Base-by-base conservation (phyloP, 306 rosid species). In the Malus fusca region DNA sequence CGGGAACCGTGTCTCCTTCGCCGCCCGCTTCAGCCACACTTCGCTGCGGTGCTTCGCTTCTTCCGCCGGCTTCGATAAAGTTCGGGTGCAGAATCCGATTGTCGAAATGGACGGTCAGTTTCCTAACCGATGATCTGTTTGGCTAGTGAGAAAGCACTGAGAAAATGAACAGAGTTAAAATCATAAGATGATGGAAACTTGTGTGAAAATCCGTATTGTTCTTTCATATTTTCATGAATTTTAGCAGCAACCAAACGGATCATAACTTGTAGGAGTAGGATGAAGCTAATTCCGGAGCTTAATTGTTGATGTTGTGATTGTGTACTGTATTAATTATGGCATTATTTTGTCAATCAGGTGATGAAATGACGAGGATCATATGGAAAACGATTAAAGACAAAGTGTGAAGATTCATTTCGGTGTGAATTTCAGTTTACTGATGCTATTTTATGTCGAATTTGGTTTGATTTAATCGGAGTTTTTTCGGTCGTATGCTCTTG, bases 41-140 rank as follows among this genome's bases (percentile, higher is more conserved):
- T 87, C 96, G 18, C 84, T 87, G 42, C 93, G 97, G 65, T 90
- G 91, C 89, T 90, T 71, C 80, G 92, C 97, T 22, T 69, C 96
- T 17, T 77, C 82, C 46, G 1, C 90, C 58, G 80, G 72, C 17
- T 84, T 67, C 58, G 74, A 84, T 35, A 82, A 82, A 78, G 72
- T 95, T 75, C 85, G 31, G 4, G 97, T 95, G 68, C 80, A 69
- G 87, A 92, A 89, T 87, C 97, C 99, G 53, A 78, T 92, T 7
- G 99, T 95, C 37, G 99, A 95, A 87, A 92, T 95, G 97, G 97
- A 95, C 86, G 99, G 99, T 95, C 74, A 76, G 61, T 79, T 53
- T 11, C 8, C 25, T 8, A 12, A 30, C 23, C 15, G 42, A 14
- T 63, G 40, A 30, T 69, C 58, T 40, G 71, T 6, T 66, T 66